Percentiles rank a stretch among this genome's conserved stretches.
Conservation (phyloP, 2,329 filamentous ascomycete genomes). For the Ascochyta viciae-villosae region DNA sequence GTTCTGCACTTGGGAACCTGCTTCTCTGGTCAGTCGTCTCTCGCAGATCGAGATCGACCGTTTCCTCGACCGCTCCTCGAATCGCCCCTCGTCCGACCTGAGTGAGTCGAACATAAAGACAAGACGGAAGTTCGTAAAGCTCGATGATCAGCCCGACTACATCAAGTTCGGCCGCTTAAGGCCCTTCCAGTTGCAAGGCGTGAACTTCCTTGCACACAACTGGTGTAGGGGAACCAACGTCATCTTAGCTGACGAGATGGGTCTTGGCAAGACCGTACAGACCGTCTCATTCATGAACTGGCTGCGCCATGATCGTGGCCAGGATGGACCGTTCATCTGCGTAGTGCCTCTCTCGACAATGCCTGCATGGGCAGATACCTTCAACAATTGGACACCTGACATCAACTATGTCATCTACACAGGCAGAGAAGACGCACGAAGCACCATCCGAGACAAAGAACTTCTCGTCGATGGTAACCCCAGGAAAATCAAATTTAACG, state of each 20-base stretch:
- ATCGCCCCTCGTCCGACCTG: conserved; percentile 80
- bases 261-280: conserved; percentile 96
- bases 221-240: conserved; percentile 96
- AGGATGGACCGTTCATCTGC: conserved; percentile 94
- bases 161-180: conserved; percentile 84
- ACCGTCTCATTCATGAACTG: conserved; percentile 97
- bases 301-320: conserved; percentile 85
- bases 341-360: conserved; percentile 98
- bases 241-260: conserved; percentile 98
- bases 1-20: conserved; percentile 90
- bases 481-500: conserved; percentile 93
- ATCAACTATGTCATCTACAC: conserved; percentile 97
- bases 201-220: conserved; percentile 96
- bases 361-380: conserved; percentile 97
- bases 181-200: conserved; percentile 89
- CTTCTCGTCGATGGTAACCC: conserved; percentile 85
- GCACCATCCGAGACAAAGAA: conserved; percentile 89
- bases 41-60: conserved; percentile 92
- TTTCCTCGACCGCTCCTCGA: conserved; percentile 82
- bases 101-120: conserved; percentile 78
- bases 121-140: conserved; percentile 59
- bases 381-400: conserved; percentile 94
- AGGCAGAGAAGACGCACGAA: conserved; percentile 84
- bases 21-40: conserved; percentile 74
- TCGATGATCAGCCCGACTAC: conserved; percentile 84